Base-by-base conservation (phyloP, 2,329 filamentous ascomycete species). In the Talaromyces atroroseus region DNA sequence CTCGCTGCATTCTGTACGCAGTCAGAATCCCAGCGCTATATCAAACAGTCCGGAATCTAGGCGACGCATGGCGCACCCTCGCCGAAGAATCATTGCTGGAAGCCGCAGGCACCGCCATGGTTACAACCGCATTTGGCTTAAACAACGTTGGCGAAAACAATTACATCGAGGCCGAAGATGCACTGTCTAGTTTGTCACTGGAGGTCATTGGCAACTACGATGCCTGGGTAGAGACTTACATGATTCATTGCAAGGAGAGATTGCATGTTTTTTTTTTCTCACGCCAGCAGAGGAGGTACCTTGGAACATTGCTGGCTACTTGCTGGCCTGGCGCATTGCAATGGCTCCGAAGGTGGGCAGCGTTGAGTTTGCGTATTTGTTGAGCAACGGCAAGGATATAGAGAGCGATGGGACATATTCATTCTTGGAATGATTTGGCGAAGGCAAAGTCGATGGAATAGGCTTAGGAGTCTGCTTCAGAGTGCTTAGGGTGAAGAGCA, bases 291-390 rank as follows among this genome's bases (percentile, higher is more conserved):
- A 62, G 23, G 57, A 63, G 12, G 62, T 64, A 14, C 55, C 59
- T 8, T 63, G 62, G 61, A 60, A 60, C 36, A 56, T 65, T 29
- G 54, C 63, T 26, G 62, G 63, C n/a, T 63, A 54, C 54, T 34
- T 64, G 20, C 48, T 64, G 44, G 63, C 61, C 6, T 65, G 63
- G 63, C 59, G 60, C 16, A 60, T 64, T 50, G 45, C 53, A 14
- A 53, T 64, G 49, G 59, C 58, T n/a, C 51, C 59, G 5, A 49
- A 54, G 23, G 44, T 54, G 5, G 55, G 55, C 2, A 54, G 50
- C 8, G 24, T 57, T 44, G 45, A 57, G 20, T 38, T 42, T 16
- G 46, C 14, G 12, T 53, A 57, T 16, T 8, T 49, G 18, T 14
- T 55, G 10, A 36, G 8, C 16, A 49, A 32, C 2, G 36, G 52